A percentile compares a stretch with the other conserved stretches of the same genome.
These are phyloP conservation scores for Macrolepiota dolichaula DNA, from an alignment of 768 basidiomycete species.

Conservation along the genomic window DNA sequence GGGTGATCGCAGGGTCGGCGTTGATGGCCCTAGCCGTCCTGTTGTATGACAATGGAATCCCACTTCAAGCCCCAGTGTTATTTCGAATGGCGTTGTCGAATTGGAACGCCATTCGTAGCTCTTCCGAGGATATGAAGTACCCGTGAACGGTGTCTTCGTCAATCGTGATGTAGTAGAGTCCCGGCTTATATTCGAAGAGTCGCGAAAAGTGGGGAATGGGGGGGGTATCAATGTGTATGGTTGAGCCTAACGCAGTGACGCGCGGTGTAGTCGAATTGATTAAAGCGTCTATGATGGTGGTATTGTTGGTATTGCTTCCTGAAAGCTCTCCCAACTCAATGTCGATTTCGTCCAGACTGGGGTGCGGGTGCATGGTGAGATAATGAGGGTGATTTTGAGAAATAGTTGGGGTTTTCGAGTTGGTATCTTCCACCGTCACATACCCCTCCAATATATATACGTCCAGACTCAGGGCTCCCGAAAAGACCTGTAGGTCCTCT, in stretches of 20 bases:
- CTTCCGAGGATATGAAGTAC: neutral
- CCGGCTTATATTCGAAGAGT: neutral
- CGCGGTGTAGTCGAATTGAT: neutral
- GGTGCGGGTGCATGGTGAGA: neutral
- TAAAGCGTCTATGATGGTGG: neutral
- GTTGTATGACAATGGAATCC: neutral
- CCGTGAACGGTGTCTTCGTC: neutral
- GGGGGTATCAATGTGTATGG: neutral
- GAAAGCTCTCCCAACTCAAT: too few relatives aligned
- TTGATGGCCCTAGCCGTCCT: neutral
- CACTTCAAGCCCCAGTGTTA: neutral
- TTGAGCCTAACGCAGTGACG: neutral
- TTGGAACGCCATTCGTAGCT: neutral
- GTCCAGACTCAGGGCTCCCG: too few relatives aligned
- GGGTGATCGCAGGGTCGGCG: neutral
- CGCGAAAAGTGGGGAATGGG: neutral
- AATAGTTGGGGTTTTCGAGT: neutral
- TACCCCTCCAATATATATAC: neutral
- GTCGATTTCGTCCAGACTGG: neutral
- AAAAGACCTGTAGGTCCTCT: neutral
- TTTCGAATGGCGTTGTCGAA: neutral
- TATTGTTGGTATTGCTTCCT: too few relatives aligned
- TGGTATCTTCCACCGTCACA: neutral
- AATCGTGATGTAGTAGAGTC: neutral
- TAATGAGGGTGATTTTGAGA: neutral